Conservation (phyloP, 148 eudicot species). For the Vaccinium myrtillus region DNA sequence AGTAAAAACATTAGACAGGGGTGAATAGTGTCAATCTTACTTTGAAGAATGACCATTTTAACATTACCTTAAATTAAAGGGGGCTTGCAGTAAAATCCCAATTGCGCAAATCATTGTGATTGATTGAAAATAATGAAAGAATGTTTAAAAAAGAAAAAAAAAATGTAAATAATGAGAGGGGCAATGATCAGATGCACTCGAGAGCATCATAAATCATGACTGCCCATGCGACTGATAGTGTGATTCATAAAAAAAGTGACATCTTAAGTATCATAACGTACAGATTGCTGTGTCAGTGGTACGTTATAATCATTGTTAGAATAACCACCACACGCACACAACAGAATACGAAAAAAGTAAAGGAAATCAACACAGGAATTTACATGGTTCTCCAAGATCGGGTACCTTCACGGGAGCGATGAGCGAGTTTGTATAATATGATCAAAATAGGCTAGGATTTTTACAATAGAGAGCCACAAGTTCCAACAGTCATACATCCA, state of each 20-base stretch:
- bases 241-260: background rate
- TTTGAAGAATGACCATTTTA: background rate
- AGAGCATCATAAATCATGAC: background rate
- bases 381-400: too few species aligned
- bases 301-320: conserved; percentile 11
- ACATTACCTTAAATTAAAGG: background rate
- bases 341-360: too few species aligned
- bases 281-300: background rate
- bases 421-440: too few species aligned
- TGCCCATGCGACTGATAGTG: background rate
- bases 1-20: too few species aligned
- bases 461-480: too few species aligned
- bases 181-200: conserved; percentile 13
- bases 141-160: too few species aligned
- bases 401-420: too few species aligned
- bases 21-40: background rate
- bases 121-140: background rate
- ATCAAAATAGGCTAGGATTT: too few species aligned
- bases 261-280: conserved; percentile 4
- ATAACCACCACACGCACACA: too few species aligned
- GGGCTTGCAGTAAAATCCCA: background rate
- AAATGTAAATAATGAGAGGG: background rate
- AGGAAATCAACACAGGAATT: too few species aligned
- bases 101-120: background rate
- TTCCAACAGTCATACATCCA: background rate